Percentiles rank a stretch among this genome's conserved stretches.
Conservation (phyloP, 2,329 filamentous ascomycete species). For the Lachnellula arida region DNA sequence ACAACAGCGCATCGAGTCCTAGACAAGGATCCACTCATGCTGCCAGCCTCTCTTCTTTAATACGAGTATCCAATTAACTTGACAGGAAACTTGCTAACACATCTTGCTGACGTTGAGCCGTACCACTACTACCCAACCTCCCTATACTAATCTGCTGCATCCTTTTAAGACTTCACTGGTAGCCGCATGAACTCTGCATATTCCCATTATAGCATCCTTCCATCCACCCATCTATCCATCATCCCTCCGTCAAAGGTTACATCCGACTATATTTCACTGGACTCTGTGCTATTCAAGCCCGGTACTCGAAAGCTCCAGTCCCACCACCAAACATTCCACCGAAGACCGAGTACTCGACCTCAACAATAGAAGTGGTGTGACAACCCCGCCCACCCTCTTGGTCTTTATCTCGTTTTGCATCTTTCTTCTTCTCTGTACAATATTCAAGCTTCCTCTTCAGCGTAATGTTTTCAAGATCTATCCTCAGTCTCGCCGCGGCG, state of each 20-base stretch:
- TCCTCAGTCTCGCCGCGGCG: conserved; percentile 19
- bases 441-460: conserved; percentile 6
- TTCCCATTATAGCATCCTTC: background rate
- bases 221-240: background rate
- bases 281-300: background rate
- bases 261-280: background rate
- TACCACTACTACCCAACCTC: background rate
- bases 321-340: background rate
- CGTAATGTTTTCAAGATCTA: conserved; percentile 26
- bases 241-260: background rate
- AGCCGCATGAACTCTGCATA: conserved; percentile 18
- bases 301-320: background rate
- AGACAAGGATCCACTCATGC: background rate
- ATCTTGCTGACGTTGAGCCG: background rate
- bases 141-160: conserved; percentile 14
- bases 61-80: conserved; percentile 2
- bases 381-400: background rate
- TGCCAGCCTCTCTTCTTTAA: conserved; percentile 8
- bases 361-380: conserved; percentile 4
- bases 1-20: background rate
- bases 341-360: background rate
- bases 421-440: conserved; percentile 16
- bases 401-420: background rate
- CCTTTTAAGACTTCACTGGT: conserved; percentile 12
- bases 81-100: conserved; percentile 2